Base-by-base conservation (phyloP, 768 basidiomycete genomes). In the Rhodotorula paludigena region DNA sequence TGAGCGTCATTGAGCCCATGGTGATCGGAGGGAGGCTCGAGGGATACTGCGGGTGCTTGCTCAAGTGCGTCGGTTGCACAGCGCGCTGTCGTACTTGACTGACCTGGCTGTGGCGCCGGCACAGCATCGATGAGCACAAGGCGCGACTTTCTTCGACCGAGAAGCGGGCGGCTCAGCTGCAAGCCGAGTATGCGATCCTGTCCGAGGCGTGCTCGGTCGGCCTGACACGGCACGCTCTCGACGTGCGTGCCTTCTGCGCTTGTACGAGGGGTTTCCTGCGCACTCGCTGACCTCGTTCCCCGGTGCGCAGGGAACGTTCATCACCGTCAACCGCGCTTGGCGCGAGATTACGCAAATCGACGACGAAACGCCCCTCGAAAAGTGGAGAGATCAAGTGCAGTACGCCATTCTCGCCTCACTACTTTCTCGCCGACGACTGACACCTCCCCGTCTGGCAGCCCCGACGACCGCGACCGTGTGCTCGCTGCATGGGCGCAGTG, bases 91-190 rank as follows among this genome's bases (percentile, higher is more conserved):
- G 5, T 51, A 5, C 35, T 18, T 38, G 4, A 39, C 38, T 28
- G 30, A 11, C n/a, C 32, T 21, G n/a, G 25, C 25, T 25, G 9
- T 39, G 5, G 8, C 12, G 21, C n/a, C 35, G 5, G 15, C 57
- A 28, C 64, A 66, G 53, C 36, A 60, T 66, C 58, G 56, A 45
- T n/a, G 55, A 60, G 25, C 58, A 60, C 64, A 66, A 66, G 23
- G 64, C 54, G 25, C 32, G 42, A 15, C 57, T 38, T 0, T 53
- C 56, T 11, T 57, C 56, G 14, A 41, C 63, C 14, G 39, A 52
- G 36, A 32, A 32, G n/a, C 53, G 54, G 15, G 54, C 57, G 30
- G 54, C 49, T 1, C 30, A 44, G n/a, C 60, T 66, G 3, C 59
- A 42, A 10, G 28, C 47, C 23, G 65, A 66, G 25, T 55, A 61